These are phyloP conservation scores for Clavulina sp. DNA, from an alignment of 768 basidiomycete genomes.

Conservation along the genomic window DNA sequence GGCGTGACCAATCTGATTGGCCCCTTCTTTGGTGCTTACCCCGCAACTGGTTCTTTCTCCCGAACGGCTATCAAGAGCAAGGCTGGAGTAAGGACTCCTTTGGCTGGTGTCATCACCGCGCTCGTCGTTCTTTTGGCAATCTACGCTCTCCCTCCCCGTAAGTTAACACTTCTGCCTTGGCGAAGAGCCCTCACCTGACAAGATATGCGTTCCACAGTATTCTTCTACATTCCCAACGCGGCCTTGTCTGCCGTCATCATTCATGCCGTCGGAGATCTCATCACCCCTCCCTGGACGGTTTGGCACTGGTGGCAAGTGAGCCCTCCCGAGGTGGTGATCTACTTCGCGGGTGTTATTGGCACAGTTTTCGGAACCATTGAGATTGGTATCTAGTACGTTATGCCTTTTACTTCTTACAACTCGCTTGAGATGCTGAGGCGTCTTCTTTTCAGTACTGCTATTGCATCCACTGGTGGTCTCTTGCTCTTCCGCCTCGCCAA, in stretches of 20 bases:
- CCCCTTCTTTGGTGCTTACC: slow-evolving; percentile 77
- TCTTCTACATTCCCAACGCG: slow-evolving; percentile 23
- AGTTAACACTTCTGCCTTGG: too few relatives aligned
- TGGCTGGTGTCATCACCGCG: slow-evolving; percentile 71
- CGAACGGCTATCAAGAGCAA: slow-evolving; percentile 90
- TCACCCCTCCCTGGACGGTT: slow-evolving; percentile 64
- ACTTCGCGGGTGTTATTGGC: slow-evolving; percentile 68
- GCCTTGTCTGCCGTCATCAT: slow-evolving; percentile 82
- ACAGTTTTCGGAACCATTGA: slow-evolving; percentile 92
- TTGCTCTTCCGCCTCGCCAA: slow-evolving; percentile 74
- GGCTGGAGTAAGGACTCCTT: slow-evolving; percentile 91
- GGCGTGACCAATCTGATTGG: slow-evolving; percentile 98
- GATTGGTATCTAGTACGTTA: slow-evolving; percentile 53
- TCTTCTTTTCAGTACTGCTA: slow-evolving; percentile 31
- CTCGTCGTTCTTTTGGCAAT: slow-evolving; percentile 83
- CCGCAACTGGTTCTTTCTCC: slow-evolving; percentile 96
- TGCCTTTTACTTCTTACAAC: too few relatives aligned
- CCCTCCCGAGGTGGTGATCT: slow-evolving; percentile 84
- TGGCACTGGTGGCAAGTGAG: slow-evolving; percentile 89
- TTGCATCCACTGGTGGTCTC: slow-evolving; percentile 59
- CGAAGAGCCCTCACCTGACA: too few relatives aligned
- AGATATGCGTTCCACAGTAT: slow-evolving; percentile 3
- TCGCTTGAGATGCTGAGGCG: too few relatives aligned
- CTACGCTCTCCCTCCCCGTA: slow-evolving; percentile 83
- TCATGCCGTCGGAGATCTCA: slow-evolving; percentile 33